Conservation (phyloP, 768 basidiomycete genomes). For the Rhizopogon salebrosus region DNA sequence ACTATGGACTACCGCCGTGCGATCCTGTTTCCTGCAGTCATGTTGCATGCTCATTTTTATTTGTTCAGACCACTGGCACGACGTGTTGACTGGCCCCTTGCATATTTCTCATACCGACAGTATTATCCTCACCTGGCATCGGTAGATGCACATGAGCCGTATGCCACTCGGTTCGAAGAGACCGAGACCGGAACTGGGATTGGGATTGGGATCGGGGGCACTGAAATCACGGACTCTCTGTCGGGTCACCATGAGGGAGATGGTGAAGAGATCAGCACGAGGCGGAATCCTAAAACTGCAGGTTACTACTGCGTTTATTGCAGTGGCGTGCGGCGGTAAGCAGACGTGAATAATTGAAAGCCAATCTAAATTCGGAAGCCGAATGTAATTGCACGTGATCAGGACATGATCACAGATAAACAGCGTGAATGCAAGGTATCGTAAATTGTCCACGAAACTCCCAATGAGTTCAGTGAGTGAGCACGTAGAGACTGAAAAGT, state of each 20-base stretch:
- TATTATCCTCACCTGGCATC: constrained; percentile 69
- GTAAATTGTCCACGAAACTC: too few species aligned
- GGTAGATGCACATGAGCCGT: constrained; percentile 56
- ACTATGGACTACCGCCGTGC: constrained; percentile 89
- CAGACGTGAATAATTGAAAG: constrained; percentile 11
- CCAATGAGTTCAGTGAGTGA: too few species aligned
- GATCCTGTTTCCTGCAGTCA: constrained; percentile 12
- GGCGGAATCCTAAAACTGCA: background rate
- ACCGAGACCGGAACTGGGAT: background rate
- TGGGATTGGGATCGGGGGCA: background rate
- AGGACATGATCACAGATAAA: too few species aligned
- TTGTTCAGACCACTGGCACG: constrained; percentile 83
- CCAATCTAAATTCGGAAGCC: too few species aligned
- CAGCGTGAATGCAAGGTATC: too few species aligned
- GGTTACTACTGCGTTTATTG: too few species aligned
- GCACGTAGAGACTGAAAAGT: too few species aligned
- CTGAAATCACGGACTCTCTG: background rate
- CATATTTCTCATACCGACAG: constrained; percentile 77
- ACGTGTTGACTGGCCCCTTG: constrained; percentile 74
- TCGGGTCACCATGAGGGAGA: background rate
- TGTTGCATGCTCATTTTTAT: background rate
- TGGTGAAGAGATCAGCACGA: background rate
- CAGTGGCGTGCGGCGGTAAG: constrained; percentile 9
- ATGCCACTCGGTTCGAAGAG: constrained; percentile 58
- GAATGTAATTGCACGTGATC: too few species aligned